Evolutionary conservation across 768 basidiomycete species (phyloP).

Genomic region (Hortiboletus campestris): DNA sequence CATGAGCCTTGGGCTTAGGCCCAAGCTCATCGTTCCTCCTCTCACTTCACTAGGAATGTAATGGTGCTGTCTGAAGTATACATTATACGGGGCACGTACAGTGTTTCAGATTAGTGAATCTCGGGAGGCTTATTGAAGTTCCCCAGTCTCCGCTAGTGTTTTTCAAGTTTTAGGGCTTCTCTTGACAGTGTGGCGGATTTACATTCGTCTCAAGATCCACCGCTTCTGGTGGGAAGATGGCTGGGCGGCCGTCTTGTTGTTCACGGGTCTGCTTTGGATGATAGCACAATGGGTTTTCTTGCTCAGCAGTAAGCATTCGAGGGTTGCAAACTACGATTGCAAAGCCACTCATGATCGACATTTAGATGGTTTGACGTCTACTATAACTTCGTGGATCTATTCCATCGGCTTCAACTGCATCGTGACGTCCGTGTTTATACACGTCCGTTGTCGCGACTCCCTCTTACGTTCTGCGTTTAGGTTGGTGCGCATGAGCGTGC

Average conservation of each 20-base stretch:
- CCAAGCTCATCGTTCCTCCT: not conserved
- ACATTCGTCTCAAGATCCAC: slow-evolving; percentile 12
- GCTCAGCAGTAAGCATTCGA: slow-evolving; percentile 1
- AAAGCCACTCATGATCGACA: not conserved
- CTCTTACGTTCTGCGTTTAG: slow-evolving; percentile 1
- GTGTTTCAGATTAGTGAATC: not conserved
- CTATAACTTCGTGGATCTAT: slow-evolving; percentile 10
- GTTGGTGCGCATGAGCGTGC: slow-evolving; percentile 17
- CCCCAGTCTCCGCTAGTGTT: slow-evolving; percentile 7
- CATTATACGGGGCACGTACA: slow-evolving; percentile 6
- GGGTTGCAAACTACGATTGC: not conserved
- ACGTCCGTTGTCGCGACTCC: not conserved
- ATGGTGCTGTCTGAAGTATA: slow-evolving; percentile 1
- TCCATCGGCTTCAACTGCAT: slow-evolving; percentile 8
- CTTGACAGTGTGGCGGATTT: slow-evolving; percentile 20
- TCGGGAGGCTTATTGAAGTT: not conserved
- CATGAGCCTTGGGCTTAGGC: not conserved
- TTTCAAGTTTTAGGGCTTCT: slow-evolving; percentile 14
- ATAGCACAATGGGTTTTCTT: slow-evolving; percentile 9
- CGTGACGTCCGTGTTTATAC: slow-evolving; percentile 1
- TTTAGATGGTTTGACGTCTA: slow-evolving; percentile 9
- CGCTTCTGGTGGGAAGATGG: slow-evolving; percentile 24
- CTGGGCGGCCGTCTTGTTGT: slow-evolving; percentile 11
- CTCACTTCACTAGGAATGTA: not conserved
- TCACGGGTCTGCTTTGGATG: slow-evolving; percentile 14